Conservation (phyloP, 2,329 filamentous ascomycete genomes). For the Neopestalotiopsis sp. region DNA sequence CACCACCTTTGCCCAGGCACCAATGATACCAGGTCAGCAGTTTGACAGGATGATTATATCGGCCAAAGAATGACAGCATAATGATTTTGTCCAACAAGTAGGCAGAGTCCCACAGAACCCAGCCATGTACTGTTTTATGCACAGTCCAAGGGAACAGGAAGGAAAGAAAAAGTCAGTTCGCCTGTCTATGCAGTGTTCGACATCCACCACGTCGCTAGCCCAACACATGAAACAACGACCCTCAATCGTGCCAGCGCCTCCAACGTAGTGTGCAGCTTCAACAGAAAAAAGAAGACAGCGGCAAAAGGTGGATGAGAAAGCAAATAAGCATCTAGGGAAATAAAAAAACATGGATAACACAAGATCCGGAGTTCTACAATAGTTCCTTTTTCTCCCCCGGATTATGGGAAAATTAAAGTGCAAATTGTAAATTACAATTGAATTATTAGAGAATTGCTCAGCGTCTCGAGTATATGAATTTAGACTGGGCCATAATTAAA, state of each 20-base stretch:
- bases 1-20: background rate
- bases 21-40: background rate
- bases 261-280: background rate
- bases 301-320: background rate
- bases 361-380: background rate
- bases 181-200: background rate
- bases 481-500: background rate
- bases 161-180: background rate
- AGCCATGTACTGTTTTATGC: too few species aligned
- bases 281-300: background rate
- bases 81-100: background rate
- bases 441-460: background rate
- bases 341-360: background rate
- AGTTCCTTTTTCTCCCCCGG: background rate
- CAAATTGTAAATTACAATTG: background rate
- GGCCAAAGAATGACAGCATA: background rate
- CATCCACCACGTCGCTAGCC: background rate
- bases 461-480: background rate
- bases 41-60: too few species aligned
- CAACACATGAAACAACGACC: background rate
- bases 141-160: background rate
- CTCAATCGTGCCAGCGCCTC: background rate
- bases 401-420: background rate
- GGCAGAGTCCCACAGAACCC: too few species aligned
- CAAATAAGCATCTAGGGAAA: background rate